Base-by-base conservation (phyloP, 306 rosid species). In the Notholithocarpus densiflorus region DNA sequence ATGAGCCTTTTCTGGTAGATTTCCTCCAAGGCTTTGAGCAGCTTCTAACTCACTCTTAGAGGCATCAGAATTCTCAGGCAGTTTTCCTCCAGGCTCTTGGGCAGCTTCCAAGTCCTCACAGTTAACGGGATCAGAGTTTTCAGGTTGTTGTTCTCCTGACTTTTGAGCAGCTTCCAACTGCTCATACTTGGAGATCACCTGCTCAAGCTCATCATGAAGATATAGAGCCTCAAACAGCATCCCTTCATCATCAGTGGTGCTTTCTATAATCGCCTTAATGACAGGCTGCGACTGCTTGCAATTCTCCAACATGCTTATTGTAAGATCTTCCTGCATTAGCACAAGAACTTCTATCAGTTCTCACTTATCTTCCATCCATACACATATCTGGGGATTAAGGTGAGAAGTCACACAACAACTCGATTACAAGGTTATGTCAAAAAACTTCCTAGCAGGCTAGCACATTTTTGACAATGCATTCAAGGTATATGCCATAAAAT, bases 141-240 rank as follows among this genome's bases (percentile, higher is more conserved):
- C 84, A 78, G 74, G 78, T 17, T 64, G 82, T 56, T 82, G 81
- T 68, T 61, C 84, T 75, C 37, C 87, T 3, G 87, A 64, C 0
- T 75, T 57, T 77, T 81, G 88, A 81, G 85, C 80, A 81, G 81
- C 86, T 83, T 89, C 95, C 89, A 86, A 79, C 81, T 86, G 87
- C 79, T 89, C 91, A 29, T 86, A 89, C 81, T 87, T 90, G 66
- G 91, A 89, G 80, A 92, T 77, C 29, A 92, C 75, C 61, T 83
- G 92, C 68, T 89, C 91, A 79, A 92, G 90, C 80, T 92, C 97
- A 79, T 92, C 97, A 66, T 92, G 88, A 68, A 92, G 92, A 87
- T 86, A 82, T 64, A 92, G 81, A 77, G 96, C 95, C 87, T 92
- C 97, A 77, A 90, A 87, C 69, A 92, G 93, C 79, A 88, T 87